Evolutionary conservation across 1,284 basidiomycete genomes (phyloP).

Genomic region (Trichosporon ovoides): DNA sequence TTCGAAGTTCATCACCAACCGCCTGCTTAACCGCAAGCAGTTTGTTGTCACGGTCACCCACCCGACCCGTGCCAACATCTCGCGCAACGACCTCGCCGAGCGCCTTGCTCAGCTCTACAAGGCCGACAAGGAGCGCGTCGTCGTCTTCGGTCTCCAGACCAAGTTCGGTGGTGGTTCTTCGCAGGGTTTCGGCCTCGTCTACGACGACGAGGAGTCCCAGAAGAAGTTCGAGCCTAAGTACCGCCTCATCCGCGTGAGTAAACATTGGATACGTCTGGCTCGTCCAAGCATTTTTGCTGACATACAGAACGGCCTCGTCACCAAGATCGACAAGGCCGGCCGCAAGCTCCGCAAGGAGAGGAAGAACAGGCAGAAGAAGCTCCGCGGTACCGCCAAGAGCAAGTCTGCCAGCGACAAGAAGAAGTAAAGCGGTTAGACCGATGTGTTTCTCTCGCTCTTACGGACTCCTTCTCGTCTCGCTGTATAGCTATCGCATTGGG

Average conservation of each 20-base stretch:
- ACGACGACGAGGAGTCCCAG: conserved; percentile 92
- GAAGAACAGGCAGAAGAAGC: conserved; percentile 93
- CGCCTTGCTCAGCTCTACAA: conserved; percentile 75
- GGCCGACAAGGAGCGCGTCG: conserved; percentile 58
- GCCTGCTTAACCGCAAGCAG: conserved; percentile 80
- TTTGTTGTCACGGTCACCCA: conserved; percentile 95
- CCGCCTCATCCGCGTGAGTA: conserved; percentile 88
- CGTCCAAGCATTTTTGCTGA: neutral
- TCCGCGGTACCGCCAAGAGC: conserved; percentile 21
- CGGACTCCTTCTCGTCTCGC: conserved; percentile 2
- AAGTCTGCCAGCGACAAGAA: conserved; percentile 16
- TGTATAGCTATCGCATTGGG: conserved; percentile 6
- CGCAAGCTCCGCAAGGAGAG: conserved; percentile 99
- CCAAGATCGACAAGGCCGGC: conserved; percentile 81
- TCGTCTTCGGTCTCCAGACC: conserved; percentile 68
- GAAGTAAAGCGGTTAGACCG: conserved; percentile 14
- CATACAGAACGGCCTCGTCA: conserved; percentile 57
- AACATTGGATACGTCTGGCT: conserved; percentile 27
- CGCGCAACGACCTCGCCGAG: conserved; percentile 86
- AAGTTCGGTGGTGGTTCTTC: conserved; percentile 98
- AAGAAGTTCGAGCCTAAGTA: conserved; percentile 96
- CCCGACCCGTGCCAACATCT: conserved; percentile 90
- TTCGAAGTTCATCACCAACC: conserved; percentile 99
- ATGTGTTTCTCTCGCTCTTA: neutral
- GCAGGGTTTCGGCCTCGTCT: conserved; percentile 96